Evolutionary conservation across 768 basidiomycete genomes (phyloP), one percentile per base, ranked within the genome.

Genomic region (Mrakia hoshinonis): DNA sequence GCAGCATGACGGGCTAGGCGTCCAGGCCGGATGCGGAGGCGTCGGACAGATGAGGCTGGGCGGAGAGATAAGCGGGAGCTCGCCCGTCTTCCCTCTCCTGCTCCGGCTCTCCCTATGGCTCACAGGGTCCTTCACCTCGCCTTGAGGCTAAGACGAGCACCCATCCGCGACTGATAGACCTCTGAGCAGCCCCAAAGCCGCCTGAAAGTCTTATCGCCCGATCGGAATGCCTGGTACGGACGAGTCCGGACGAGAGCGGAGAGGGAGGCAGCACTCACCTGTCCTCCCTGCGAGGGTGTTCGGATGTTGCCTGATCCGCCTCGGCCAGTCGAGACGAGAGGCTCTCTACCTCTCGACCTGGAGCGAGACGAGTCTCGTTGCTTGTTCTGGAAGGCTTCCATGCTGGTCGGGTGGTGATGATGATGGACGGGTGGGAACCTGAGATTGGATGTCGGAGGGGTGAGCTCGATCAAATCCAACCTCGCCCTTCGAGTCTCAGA

Each of bases 261-360:
- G 49, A 1, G 29, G 36, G 48, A 48, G 39, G 26, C 31, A 29
- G 47, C 46, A 46, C 65, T 48, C 48, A 66, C 34, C 47, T 24
- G n/a, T 49, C 38, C 18, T 43, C 36, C 47, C 20, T 49, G 65
- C 31, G 43, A 47, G 9, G 26, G 20, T 0, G 46, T 34, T 34
- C 65, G 13, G 18, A 66, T 49, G 47, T 66, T 66, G 9, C 65
- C 65, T 31, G 46, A 43, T 29, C 65, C 65, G 48, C 65, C 65
- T 66, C 65, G 20, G n/a, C 65, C 65, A 7, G 65, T 66, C 13
- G 65, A 66, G 2, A 66, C 36, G 29, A 60, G 26, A 36, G 26
- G 55, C 15, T 60, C 55, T 29, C 55, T 60, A 11, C 55, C 65
- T 66, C 65, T n/a, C 7, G 39, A 39, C 22, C 65, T 39, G 7